Evolutionary conservation across 2,329 filamentous ascomycete species (phyloP).

Genomic region (Domatiomyces catenatus): DNA sequence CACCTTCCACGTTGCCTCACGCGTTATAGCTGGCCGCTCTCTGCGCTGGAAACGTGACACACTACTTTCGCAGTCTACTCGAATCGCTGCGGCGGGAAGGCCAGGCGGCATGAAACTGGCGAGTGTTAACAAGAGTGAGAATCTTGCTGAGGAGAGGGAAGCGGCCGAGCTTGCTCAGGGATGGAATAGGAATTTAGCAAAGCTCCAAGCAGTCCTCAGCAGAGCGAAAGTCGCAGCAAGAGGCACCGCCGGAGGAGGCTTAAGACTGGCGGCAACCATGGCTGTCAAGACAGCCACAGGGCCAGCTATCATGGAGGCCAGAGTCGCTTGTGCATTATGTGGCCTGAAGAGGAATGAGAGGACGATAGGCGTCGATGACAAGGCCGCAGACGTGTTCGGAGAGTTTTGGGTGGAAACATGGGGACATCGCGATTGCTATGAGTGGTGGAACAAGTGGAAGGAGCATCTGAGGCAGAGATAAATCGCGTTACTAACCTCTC

Average conservation of each 20-base stretch:
- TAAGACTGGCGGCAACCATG: conserved; percentile 2
- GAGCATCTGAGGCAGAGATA: conserved; percentile 49
- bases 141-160: conserved; percentile 71
- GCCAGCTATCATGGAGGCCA: conserved; percentile 51
- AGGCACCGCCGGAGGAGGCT: conserved; percentile 21
- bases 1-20: conserved; percentile 47
- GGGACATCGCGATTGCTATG: conserved; percentile 63
- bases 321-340: conserved; percentile 63
- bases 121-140: conserved; percentile 68
- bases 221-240: conserved; percentile 33
- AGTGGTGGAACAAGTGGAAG: conserved; percentile 74
- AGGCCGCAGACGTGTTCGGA: conserved; percentile 72
- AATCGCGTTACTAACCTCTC: not conserved
- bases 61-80: conserved; percentile 72
- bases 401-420: conserved; percentile 94
- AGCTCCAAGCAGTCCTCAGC: conserved; percentile 47
- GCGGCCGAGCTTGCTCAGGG: conserved; percentile 57
- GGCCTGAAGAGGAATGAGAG: conserved; percentile 79
- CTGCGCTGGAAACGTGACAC: conserved; percentile 82
- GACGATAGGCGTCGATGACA: conserved; percentile 57
- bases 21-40: conserved; percentile 69
- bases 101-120: conserved; percentile 78
- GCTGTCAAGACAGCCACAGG: conserved; percentile 2
- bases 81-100: conserved; percentile 60
- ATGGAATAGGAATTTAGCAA: conserved; percentile 63